These are phyloP conservation scores for Lindgomyces ingoldianus DNA, from an alignment of 495 filamentous ascomycete species.

Conservation along the genomic window DNA sequence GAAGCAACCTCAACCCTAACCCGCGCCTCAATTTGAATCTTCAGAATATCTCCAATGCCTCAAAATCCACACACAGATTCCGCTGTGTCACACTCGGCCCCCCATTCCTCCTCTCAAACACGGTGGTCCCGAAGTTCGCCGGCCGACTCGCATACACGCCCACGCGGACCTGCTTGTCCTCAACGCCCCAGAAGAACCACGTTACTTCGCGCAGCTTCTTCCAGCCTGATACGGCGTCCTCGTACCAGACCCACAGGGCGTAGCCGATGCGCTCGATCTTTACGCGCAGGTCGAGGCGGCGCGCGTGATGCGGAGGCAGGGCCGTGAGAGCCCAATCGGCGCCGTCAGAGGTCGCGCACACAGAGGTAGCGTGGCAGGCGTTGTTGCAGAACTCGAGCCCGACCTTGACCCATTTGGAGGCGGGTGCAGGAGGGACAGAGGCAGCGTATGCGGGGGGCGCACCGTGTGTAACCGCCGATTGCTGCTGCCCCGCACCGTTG, in stretches of 20 bases:
- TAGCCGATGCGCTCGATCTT: slow-evolving; percentile 61
- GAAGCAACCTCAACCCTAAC: no score
- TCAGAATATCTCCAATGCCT: slow-evolving; percentile 55
- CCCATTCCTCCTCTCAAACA: slow-evolving; percentile 54
- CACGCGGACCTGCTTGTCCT: slow-evolving; percentile 60
- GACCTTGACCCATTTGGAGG: slow-evolving; percentile 62
- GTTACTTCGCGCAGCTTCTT: slow-evolving; percentile 61
- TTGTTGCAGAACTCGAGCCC: slow-evolving; percentile 59
- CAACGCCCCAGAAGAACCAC: slow-evolving; percentile 63
- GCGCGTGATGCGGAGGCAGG: slow-evolving; percentile 46
- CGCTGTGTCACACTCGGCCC: slow-evolving; percentile 42
- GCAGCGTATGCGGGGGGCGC: slow-evolving; percentile 43
- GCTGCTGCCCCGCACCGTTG: slow-evolving; percentile 21
- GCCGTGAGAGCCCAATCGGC: slow-evolving; percentile 60
- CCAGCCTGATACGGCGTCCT: slow-evolving; percentile 54
- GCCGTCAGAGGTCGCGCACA: slow-evolving; percentile 58
- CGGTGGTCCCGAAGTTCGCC: slow-evolving; percentile 46
- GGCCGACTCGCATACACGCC: slow-evolving; percentile 61
- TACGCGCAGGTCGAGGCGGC: slow-evolving; percentile 49
- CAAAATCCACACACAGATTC: slow-evolving; percentile 58
- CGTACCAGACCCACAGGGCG: slow-evolving; percentile 61
- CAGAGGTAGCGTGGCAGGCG: slow-evolving; percentile 55
- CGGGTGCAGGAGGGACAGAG: slow-evolving; percentile 34
- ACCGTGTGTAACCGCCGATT: slow-evolving; percentile 12
- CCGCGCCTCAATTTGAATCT: no score